Base-by-base conservation (phyloP, 352 stramenopile species). In the Globisporangium uncinulatum region DNA sequence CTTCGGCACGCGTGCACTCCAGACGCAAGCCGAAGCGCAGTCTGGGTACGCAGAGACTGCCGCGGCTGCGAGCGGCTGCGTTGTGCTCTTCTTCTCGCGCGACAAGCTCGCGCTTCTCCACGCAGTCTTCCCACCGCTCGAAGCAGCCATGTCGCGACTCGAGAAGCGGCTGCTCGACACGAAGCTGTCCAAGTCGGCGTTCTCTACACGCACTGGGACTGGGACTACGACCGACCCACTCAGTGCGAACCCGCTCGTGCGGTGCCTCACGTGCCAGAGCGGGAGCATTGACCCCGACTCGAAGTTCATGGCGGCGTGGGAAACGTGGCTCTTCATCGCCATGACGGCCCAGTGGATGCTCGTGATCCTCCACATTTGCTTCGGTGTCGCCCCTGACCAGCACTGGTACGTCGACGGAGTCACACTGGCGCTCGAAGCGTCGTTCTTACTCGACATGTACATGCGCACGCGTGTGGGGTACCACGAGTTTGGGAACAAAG, bases 401-500 rank as follows among this genome's bases (percentile, higher is more conserved):
- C 57, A 74, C 17, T 6, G 51, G n/a, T 57, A 63, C 24, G 62
- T 59, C 0, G 75, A 78, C 37, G 49, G 54, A 13, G 56, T 68
- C 2, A 70, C 68, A 0, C 54, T 75, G 2, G 48, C 74, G 32
- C 56, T 85, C 6, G 74, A 85, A 55, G 9, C 57, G 3, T 71
- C 71, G 1, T 85, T 82, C 47, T 47, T 79, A 7, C 20, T 76
- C 5, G 76, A 86, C 34, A 49, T 86, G 9, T 71, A 70, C 29
- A 44, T 87, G 24, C 68, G 76, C 9, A 66, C 57, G n/a, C 60
- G 72, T 2, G 52, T 78, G 1, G 74, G 76, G 0, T 83, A 67
- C 29, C 68, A 80, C 45, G 68, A 70, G 37, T 84, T 74, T 51
- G 73, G 76, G 31, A 83, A 81, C 69, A 86, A 83, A 44, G 65